phyloP scores from a whole-genome alignment of 1,284 basidiomycete species.

The Melanopsichium pennsylvanicum region DNA sequence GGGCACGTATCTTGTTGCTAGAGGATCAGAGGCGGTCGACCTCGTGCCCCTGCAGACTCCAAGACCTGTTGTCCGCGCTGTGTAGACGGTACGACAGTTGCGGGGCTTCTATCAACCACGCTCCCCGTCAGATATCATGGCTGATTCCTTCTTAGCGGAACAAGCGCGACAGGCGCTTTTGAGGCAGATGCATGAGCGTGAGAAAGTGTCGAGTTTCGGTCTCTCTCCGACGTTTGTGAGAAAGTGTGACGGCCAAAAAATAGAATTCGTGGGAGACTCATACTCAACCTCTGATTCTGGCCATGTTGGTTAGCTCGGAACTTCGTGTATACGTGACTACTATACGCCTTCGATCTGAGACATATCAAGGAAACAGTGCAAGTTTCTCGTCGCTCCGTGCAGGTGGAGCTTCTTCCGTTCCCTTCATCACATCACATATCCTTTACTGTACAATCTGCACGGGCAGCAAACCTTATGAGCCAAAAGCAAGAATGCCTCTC shows the following conservation, averaged over 20 bases:
- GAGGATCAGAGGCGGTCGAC: no score
- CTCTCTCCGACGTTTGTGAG: constrained; percentile 15
- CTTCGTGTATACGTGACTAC: background rate
- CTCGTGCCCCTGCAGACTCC: no score
- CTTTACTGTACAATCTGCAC: background rate
- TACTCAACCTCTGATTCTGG: background rate
- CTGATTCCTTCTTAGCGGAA: constrained; percentile 1
- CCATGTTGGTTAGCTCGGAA: constrained; percentile 8
- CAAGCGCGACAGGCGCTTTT: background rate
- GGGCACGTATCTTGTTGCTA: no score
- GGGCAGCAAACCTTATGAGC: constrained; percentile 12
- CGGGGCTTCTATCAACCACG: no score
- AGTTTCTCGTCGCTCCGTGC: constrained; percentile 8
- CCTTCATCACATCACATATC: constrained; percentile 6
- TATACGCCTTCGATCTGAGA: background rate
- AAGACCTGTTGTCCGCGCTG: no score
- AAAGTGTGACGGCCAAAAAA: constrained; percentile 2
- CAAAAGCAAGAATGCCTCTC: background rate
- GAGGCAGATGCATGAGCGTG: constrained; percentile 17
- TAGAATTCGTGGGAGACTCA: constrained; percentile 19
- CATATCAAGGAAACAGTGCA: no score
- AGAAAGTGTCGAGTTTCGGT: constrained; percentile 15
- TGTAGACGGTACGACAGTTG: no score
- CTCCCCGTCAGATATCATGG: constrained; percentile 6
- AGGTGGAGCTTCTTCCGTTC: constrained; percentile 3